Conservation (phyloP, 2,329 filamentous ascomycete species). For the Xylaria hypoxylon region DNA sequence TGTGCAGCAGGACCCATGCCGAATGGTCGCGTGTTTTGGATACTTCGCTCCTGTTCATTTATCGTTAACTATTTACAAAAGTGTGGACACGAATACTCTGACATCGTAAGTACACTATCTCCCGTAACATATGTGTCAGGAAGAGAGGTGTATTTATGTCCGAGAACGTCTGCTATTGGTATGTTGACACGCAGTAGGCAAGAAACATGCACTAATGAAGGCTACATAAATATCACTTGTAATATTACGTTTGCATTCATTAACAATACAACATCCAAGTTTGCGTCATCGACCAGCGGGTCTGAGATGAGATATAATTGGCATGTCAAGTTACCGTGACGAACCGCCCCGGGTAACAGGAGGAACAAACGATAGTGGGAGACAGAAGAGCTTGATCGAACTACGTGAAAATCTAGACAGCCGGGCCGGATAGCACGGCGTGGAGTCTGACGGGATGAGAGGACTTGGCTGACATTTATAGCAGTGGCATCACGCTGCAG, state of each 20-base stretch:
- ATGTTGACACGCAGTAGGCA: slow-evolving; percentile 20
- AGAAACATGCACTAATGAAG: slow-evolving; percentile 19
- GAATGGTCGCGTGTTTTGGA: neutral
- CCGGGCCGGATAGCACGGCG: slow-evolving; percentile 23
- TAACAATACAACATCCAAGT: neutral
- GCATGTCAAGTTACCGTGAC: neutral
- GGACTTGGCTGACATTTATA: slow-evolving; percentile 20
- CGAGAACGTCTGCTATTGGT: neutral
- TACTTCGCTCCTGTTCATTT: neutral
- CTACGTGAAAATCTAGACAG: slow-evolving; percentile 6
- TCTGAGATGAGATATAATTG: neutral
- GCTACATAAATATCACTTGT: slow-evolving; percentile 8
- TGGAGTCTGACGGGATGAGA: slow-evolving; percentile 12
- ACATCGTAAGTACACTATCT: neutral
- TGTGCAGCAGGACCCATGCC: slow-evolving; percentile 2
- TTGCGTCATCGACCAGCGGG: neutral
- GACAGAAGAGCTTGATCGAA: neutral
- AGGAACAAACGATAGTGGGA: neutral
- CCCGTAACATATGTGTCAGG: neutral
- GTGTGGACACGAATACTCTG: neutral
- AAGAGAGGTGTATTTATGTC: neutral
- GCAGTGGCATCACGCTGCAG: slow-evolving; percentile 24
- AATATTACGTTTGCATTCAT: neutral
- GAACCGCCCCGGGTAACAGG: neutral
- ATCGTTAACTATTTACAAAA: neutral